Evolutionary conservation across 345 rosid species (phyloP).

Genomic region (Kernera saxatilis): DNA sequence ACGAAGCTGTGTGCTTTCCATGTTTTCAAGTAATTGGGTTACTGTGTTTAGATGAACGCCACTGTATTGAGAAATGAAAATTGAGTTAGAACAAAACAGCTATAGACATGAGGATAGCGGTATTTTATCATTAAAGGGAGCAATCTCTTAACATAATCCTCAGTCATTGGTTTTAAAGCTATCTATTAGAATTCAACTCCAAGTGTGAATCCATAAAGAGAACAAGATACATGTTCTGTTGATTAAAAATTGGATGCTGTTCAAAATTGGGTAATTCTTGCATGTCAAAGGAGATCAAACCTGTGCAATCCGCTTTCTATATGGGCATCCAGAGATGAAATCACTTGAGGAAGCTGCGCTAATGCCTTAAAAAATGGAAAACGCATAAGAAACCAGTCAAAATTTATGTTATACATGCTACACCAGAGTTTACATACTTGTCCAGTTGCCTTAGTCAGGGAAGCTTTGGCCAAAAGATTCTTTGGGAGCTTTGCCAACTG

Average conservation of each 20-base stretch:
- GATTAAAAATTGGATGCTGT: not conserved
- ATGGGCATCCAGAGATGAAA: conserved; percentile 76
- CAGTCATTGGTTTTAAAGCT: not conserved
- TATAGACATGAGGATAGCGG: not conserved
- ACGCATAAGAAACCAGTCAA: not conserved
- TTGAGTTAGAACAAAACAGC: not conserved
- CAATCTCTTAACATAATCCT: not conserved
- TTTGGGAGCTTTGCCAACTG: conserved; percentile 69
- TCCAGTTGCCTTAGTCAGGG: conserved; percentile 64
- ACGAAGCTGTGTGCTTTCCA: conserved; percentile 33
- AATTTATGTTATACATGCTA: not conserved
- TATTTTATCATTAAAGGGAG: not conserved
- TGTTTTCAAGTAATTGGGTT: conserved; percentile 33
- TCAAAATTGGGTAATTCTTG: not conserved
- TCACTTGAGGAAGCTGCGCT: conserved; percentile 74
- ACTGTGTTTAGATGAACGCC: conserved; percentile 28
- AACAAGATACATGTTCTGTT: not conserved
- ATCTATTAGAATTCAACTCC: not conserved
- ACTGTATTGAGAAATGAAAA: not conserved
- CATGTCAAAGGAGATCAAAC: conserved; percentile 28
- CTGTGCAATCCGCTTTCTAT: conserved; percentile 70
- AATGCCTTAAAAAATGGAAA: conserved; percentile 39
- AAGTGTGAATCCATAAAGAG: not conserved
- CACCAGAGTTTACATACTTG: conserved; percentile 41
- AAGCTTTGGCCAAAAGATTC: conserved; percentile 69